Percentiles rank a stretch among this genome's conserved stretches.
Conservation (phyloP, 441 rosid species). For the Mallotus repandus region DNA sequence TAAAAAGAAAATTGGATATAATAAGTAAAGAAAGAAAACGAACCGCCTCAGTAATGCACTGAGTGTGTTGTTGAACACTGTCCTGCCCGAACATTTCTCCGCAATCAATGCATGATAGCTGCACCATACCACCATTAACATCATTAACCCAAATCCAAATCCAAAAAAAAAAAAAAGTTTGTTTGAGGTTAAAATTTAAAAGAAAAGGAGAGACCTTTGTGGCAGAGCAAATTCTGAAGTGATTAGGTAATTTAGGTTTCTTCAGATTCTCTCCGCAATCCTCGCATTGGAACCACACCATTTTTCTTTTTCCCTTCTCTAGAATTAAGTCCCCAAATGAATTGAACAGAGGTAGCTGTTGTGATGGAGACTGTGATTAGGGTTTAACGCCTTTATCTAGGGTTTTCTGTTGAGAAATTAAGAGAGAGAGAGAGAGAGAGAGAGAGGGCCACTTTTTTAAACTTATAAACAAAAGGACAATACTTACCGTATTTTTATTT, state of each 20-base stretch:
- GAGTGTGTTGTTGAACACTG: slow-evolving; percentile 77
- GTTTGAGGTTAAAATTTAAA: not conserved
- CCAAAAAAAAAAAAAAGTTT: not conserved
- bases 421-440: no score
- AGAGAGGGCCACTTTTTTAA: no score
- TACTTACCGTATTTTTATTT: no score
- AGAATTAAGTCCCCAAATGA: no score
- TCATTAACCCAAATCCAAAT: not conserved
- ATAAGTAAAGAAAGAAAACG: slow-evolving; percentile 18
- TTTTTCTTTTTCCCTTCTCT: slow-evolving; percentile 12
- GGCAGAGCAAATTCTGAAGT: slow-evolving; percentile 85
- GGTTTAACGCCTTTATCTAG: slow-evolving; percentile 8
- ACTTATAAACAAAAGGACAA: no score
- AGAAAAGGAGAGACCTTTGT: slow-evolving; percentile 44
- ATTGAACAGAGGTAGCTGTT: not conserved
- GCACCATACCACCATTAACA: slow-evolving; percentile 14
- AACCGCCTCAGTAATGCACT: slow-evolving; percentile 89
- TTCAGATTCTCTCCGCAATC: slow-evolving; percentile 89
- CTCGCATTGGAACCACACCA: slow-evolving; percentile 99
- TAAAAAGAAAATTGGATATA: not conserved
- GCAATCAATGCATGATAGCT: slow-evolving; percentile 96
- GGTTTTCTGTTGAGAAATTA: no score
- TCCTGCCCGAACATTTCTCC: slow-evolving; percentile 78
- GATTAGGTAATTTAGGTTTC: slow-evolving; percentile 86
- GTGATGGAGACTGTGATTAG: not conserved